Conservation (phyloP, 1,139 yeast genomes). For the Saccharomyces pastorianus region DNA sequence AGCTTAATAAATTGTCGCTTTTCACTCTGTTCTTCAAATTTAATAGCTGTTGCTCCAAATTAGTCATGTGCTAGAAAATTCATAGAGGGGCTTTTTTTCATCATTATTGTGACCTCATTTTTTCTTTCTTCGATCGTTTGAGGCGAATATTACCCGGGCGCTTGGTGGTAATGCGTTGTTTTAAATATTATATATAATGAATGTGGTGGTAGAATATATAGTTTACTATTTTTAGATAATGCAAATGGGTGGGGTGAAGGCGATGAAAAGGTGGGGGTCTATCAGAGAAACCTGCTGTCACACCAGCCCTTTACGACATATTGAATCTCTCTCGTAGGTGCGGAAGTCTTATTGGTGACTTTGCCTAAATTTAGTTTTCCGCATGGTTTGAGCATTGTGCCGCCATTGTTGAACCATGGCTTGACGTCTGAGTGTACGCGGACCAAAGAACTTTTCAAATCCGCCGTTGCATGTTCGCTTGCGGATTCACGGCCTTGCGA, state of each 20-base stretch:
- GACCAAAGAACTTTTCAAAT: conserved; percentile 18
- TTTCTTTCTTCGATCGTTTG: neutral
- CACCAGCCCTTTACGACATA: conserved; percentile 33
- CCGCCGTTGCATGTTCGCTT: conserved; percentile 3
- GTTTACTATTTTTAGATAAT: neutral
- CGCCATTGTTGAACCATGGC: conserved; percentile 21
- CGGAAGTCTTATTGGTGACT: conserved; percentile 2
- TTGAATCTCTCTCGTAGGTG: conserved; percentile 18
- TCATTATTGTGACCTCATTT: neutral
- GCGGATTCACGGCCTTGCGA: neutral
- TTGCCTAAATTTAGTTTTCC: conserved; percentile 21
- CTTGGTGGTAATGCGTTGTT: neutral
- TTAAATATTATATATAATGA: neutral
- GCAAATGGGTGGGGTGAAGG: neutral
- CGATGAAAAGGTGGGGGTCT: neutral
- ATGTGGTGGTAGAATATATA: neutral
- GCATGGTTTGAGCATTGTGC: conserved; percentile 27
- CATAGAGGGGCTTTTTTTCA: neutral
- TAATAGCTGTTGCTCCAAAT: neutral
- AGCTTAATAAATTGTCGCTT: neutral
- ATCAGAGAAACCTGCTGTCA: conserved; percentile 21
- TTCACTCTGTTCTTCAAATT: neutral
- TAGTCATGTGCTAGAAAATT: neutral
- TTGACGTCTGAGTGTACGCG: conserved; percentile 24
- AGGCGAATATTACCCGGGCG: neutral